These are phyloP conservation scores for Exophiala calicioides DNA, from an alignment of 2,329 filamentous ascomycete species.

Conservation along the genomic window DNA sequence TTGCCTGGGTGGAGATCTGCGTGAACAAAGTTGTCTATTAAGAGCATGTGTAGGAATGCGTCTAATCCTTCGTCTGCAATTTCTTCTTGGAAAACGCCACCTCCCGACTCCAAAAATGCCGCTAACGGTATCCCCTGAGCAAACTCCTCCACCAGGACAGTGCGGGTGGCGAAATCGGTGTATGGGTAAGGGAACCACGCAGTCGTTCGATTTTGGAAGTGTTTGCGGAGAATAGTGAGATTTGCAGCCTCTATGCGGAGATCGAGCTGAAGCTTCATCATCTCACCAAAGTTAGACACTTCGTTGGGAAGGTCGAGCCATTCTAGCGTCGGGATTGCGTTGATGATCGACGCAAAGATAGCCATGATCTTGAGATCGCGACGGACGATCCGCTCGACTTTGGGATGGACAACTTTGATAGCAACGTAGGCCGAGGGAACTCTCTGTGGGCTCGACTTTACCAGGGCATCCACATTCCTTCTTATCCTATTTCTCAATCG, in stretches of 20 bases:
- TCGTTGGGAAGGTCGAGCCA: conserved; percentile 97
- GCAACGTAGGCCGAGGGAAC: conserved; percentile 92
- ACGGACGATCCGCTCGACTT: conserved; percentile 85
- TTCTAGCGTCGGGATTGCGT: conserved; percentile 88
- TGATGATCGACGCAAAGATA: conserved; percentile 82
- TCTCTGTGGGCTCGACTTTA: conserved; percentile 81
- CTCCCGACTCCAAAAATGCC: conserved; percentile 87
- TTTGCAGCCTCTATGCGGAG: conserved; percentile 93
- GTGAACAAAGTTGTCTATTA: conserved; percentile 97
- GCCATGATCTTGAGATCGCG: conserved; percentile 91
- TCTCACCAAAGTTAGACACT: conserved; percentile 89
- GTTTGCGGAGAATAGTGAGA: conserved; percentile 77
- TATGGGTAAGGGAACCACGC: conserved; percentile 98
- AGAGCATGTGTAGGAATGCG: conserved; percentile 91
- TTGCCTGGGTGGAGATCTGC: conserved; percentile 96
- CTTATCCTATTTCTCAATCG: conserved; percentile 69
- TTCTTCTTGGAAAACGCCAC: conserved; percentile 88
- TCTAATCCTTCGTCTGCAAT: conserved; percentile 94
- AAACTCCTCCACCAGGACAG: conserved; percentile 92
- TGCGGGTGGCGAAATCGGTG: conserved; percentile 84
- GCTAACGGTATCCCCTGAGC: conserved; percentile 90
- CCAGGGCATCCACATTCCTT: conserved; percentile 78
- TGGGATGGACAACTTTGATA: conserved; percentile 91
- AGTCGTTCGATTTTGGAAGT: conserved; percentile 85
- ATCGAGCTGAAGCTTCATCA: conserved; percentile 98